phyloP scores from a whole-genome alignment of 2,329 filamentous ascomycete genomes.

The Trichoderma sp. region DNA sequence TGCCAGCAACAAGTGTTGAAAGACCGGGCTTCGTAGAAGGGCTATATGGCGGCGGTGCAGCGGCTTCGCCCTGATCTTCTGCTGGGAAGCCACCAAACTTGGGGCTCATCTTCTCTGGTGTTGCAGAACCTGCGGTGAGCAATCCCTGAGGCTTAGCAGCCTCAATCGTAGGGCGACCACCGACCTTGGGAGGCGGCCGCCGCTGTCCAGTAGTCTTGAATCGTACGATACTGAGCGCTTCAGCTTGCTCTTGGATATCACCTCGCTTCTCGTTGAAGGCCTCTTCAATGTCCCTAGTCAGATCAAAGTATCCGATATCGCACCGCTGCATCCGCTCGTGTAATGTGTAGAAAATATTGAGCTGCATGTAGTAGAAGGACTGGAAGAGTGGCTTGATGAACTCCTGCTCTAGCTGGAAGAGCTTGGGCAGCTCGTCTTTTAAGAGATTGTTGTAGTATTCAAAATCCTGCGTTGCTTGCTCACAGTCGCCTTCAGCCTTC shows the following conservation, averaged over 20 bases:
- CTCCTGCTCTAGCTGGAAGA: conserved; percentile 85
- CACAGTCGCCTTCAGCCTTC: conserved; percentile 89
- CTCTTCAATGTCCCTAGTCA: conserved; percentile 85
- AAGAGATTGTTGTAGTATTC: conserved; percentile 97
- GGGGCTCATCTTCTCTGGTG: conserved; percentile 32
- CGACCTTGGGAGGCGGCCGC: conserved; percentile 56
- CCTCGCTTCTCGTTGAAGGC: conserved; percentile 87
- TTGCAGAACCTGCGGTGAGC: conserved; percentile 46
- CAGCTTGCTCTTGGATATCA: conserved; percentile 79
- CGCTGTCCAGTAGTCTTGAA: conserved; percentile 84
- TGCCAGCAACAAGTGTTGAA: conserved; percentile 49
- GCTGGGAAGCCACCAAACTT: conserved; percentile 35
- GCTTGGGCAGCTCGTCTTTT: conserved; percentile 90
- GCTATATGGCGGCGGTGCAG: conserved; percentile 70
- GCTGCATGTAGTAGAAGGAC: conserved; percentile 99
- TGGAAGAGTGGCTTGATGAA: conserved; percentile 98
- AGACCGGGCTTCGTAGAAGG: conserved; percentile 26
- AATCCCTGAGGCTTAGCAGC: conserved; percentile 48
- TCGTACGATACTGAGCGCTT: conserved; percentile 79
- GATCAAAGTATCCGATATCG: conserved; percentile 96
- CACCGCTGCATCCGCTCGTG: conserved; percentile 97
- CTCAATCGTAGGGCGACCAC: conserved; percentile 52
- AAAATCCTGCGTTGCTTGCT: conserved; percentile 90
- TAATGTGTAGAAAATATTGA: conserved; percentile 98
- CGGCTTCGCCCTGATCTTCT: conserved; percentile 46